phyloP scores from a whole-genome alignment of 2,329 filamentous ascomycete species.

The Arthrobotrys entomopaga region DNA sequence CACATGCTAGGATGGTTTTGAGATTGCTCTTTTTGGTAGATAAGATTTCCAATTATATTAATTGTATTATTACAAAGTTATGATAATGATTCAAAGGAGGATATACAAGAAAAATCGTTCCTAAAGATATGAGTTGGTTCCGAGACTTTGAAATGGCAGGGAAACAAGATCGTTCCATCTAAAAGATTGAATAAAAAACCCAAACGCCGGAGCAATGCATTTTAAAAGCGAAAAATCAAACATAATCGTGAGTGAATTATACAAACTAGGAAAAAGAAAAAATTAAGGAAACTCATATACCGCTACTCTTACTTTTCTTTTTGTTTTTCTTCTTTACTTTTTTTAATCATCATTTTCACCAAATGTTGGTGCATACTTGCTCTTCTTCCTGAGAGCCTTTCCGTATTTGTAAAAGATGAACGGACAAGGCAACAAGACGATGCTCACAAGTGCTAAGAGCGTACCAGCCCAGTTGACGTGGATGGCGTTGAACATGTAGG shows the following conservation, averaged over 20 bases:
- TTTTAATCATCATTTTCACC: slow-evolving; percentile 41
- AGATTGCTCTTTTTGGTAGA: not conserved
- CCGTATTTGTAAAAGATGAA: slow-evolving; percentile 73
- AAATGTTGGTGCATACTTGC: slow-evolving; percentile 62
- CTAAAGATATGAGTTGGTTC: not conserved
- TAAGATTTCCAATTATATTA: not conserved
- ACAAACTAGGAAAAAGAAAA: not conserved
- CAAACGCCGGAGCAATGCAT: slow-evolving; percentile 15
- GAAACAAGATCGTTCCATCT: slow-evolving; percentile 8
- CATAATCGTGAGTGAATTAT: not conserved
- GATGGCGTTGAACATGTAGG: slow-evolving; percentile 68
- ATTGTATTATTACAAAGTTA: slow-evolving; percentile 8
- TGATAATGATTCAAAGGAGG: not conserved
- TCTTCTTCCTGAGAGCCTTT: slow-evolving; percentile 68
- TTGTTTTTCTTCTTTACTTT: not conserved
- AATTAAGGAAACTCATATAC: not conserved
- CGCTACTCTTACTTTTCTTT: not conserved
- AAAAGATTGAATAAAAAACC: not conserved
- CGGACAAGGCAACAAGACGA: slow-evolving; percentile 71
- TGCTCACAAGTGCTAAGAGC: slow-evolving; percentile 66
- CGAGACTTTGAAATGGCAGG: not conserved
- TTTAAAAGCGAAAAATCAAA: not conserved
- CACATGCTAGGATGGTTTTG: too few species aligned
- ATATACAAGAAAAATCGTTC: not conserved
- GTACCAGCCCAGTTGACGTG: slow-evolving; percentile 58